Conservation (phyloP, 2,329 filamentous ascomycete genomes). For the Monilinia vaccinii-corymbosi region DNA sequence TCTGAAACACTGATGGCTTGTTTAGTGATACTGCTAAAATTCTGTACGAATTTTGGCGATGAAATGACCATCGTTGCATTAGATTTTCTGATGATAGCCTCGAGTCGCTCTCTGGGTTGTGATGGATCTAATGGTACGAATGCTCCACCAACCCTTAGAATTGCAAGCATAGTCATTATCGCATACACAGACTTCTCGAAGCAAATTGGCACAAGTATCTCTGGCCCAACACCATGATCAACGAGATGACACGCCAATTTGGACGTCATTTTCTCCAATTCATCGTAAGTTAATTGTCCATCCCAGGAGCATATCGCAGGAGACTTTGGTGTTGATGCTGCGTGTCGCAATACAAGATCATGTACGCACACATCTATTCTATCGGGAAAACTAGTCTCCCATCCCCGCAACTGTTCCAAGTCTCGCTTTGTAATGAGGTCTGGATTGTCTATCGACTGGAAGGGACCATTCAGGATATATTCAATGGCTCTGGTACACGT, state of each 20-base stretch:
- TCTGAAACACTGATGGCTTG: background rate
- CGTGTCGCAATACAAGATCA: constrained; percentile 11
- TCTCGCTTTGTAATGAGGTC: constrained; percentile 3
- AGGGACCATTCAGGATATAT: background rate
- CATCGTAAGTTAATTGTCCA: constrained; percentile 15
- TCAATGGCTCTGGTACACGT: background rate
- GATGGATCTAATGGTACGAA: constrained; percentile 20
- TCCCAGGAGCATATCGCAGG: constrained; percentile 19
- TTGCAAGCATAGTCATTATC: constrained; percentile 24
- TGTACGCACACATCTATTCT: constrained; percentile 9
- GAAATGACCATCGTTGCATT: background rate
- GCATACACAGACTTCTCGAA: constrained; percentile 22
- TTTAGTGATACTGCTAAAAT: background rate
- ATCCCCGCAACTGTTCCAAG: constrained; percentile 8
- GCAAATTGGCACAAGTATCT: constrained; percentile 15
- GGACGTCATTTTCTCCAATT: constrained; percentile 11
- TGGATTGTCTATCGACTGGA: background rate
- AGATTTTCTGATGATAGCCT: constrained; percentile 7
- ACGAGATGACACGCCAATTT: background rate
- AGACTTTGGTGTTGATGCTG: constrained; percentile 5
- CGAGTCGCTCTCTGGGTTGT: background rate
- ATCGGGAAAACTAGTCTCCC: constrained; percentile 12
- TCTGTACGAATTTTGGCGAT: background rate
- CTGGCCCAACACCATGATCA: background rate
- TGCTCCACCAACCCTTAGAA: constrained; percentile 25